Percentiles rank a stretch among this genome's conserved stretches.
phyloP scores from a whole-genome alignment of 2,329 filamentous ascomycete genomes.

The Westerdykella ornata region DNA sequence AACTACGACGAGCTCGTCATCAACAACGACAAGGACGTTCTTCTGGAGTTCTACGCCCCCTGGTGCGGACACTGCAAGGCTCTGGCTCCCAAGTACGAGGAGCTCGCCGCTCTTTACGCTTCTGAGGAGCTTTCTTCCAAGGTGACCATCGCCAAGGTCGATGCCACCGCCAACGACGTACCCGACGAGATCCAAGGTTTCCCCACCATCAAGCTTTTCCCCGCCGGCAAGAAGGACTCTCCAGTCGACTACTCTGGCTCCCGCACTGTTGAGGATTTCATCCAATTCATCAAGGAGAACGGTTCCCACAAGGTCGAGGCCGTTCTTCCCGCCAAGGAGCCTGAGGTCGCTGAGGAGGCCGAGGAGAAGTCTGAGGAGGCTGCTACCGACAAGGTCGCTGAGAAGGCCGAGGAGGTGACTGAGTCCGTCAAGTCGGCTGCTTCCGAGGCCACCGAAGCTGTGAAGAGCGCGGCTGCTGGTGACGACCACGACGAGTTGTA shows the following conservation, averaged over 20 bases:
- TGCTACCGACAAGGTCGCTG: slow-evolving; percentile 38
- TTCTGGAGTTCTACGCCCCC: slow-evolving; percentile 97
- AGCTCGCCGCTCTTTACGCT: slow-evolving; percentile 53
- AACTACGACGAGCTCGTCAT: slow-evolving; percentile 88
- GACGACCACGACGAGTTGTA: slow-evolving; percentile 64
- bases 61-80: slow-evolving; percentile 68
- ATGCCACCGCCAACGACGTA: slow-evolving; percentile 92
- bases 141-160: slow-evolving; percentile 78
- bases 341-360: slow-evolving; percentile 46
- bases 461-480: slow-evolving; percentile 24
- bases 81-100: slow-evolving; percentile 61
- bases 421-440: slow-evolving; percentile 37
- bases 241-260: slow-evolving; percentile 82
- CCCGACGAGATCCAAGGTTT: slow-evolving; percentile 96
- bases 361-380: slow-evolving; percentile 44
- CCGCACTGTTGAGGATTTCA: slow-evolving; percentile 85
- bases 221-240: slow-evolving; percentile 77
- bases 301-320: slow-evolving; percentile 80
- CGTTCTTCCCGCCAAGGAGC: slow-evolving; percentile 50
- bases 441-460: slow-evolving; percentile 33
- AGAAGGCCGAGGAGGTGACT: slow-evolving; percentile 35
- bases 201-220: slow-evolving; percentile 98
- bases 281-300: slow-evolving; percentile 89
- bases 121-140: slow-evolving; percentile 48
- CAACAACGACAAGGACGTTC: slow-evolving; percentile 91